Percentiles rank a stretch among this genome's conserved stretches.
Evolutionary conservation across 129 eudicot genomes (phyloP).

Genomic region (Logfia minima): DNA sequence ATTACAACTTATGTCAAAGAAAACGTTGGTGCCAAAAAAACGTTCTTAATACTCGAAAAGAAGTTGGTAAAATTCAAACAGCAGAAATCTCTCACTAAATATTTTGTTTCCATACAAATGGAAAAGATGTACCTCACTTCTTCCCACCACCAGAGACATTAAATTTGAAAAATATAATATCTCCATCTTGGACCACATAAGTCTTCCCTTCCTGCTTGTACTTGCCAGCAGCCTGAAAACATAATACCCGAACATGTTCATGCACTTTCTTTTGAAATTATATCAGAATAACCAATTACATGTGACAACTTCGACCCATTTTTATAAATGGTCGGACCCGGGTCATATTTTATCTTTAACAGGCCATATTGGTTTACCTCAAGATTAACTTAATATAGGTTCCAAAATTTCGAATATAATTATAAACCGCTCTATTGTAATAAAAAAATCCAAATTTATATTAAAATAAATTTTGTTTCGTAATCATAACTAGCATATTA

Average conservation of each 20-base stretch:
- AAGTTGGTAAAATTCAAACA: constrained; percentile 20
- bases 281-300: neutral
- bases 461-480: too few species aligned
- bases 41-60: constrained; percentile 26
- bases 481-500: too few species aligned
- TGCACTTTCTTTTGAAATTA: neutral
- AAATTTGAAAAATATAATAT: constrained; percentile 90
- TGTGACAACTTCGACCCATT: neutral
- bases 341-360: neutral
- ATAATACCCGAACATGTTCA: neutral
- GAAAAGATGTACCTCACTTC: constrained; percentile 48
- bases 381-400: too few species aligned
- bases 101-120: neutral
- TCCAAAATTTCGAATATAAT: too few species aligned
- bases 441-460: too few species aligned
- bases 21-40: constrained; percentile 22
- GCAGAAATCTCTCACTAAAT: neutral
- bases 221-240: constrained; percentile 87
- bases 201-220: constrained; percentile 94
- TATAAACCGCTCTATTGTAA: neutral
- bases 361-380: neutral
- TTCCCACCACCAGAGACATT: constrained; percentile 94
- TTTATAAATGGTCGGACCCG: neutral
- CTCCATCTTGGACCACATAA: constrained; percentile 93
- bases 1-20: constrained; percentile 22